These are phyloP conservation scores for Vitis hybrid DNA, from an alignment of 177 flowering plant genomes.

Conservation along the genomic window DNA sequence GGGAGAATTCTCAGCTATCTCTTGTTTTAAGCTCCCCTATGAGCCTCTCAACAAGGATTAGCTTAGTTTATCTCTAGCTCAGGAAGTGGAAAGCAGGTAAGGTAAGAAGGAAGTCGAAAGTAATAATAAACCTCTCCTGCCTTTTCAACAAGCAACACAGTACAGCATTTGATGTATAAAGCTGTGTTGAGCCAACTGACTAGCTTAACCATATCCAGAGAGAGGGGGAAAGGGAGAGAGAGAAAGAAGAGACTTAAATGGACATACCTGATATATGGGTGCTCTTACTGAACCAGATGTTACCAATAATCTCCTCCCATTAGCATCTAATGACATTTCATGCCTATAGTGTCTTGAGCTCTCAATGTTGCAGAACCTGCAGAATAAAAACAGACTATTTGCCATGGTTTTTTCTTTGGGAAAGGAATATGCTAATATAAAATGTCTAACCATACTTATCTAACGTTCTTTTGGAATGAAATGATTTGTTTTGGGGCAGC, in stretches of 20 bases:
- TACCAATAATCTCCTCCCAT: slow-evolving; percentile 71
- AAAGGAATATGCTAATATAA: not conserved
- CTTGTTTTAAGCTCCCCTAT: too few species aligned
- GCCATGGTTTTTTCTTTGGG: not conserved
- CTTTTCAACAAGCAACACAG: too few species aligned
- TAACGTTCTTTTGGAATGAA: too few species aligned
- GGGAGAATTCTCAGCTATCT: not conserved
- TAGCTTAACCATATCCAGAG: not conserved
- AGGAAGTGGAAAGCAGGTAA: too few species aligned
- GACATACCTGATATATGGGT: slow-evolving; percentile 81
- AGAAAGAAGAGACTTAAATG: not conserved
- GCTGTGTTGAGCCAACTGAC: too few species aligned
- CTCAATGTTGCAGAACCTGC: slow-evolving; percentile 56
- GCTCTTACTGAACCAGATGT: slow-evolving; percentile 81
- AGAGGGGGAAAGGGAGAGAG: slow-evolving; percentile 1
- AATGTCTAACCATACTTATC: not conserved
- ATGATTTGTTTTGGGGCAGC: too few species aligned
- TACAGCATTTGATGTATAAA: too few species aligned
- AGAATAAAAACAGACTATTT: slow-evolving; percentile 8
- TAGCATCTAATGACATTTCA: slow-evolving; percentile 84
- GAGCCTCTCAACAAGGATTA: too few species aligned
- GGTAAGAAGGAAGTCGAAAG: too few species aligned
- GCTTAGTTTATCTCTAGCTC: too few species aligned
- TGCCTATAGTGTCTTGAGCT: slow-evolving; percentile 44
- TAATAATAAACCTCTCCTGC: too few species aligned